Evolutionary conservation across 495 filamentous ascomycete genomes (phyloP), one percentile per base, ranked within the genome.

Genomic region (Penicillium herquei): DNA sequence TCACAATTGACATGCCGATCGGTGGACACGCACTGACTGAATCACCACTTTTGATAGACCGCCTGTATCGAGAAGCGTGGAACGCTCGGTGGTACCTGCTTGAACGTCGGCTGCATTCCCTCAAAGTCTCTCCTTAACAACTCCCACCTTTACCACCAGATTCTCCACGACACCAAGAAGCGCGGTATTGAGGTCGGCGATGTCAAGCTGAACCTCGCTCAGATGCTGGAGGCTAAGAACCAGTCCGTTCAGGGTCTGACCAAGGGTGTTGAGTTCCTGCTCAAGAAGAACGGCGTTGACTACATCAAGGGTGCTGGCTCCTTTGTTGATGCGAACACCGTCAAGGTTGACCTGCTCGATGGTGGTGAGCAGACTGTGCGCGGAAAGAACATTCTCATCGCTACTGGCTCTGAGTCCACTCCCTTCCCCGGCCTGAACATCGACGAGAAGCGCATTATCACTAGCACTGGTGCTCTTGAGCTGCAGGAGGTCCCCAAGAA

Each of bases 51-150:
- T 26, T 55, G 35, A 49, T 67, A 97, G 93, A 92, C 96, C 56
- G 86, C 89, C 45, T 98, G 94, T 78, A 94, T 98, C 80, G 94
- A 98, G 80, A 98, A 98, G 82, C 92, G 94, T 67, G 94, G 92
- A 61, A 82, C 84, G 54, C 87, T 98, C 64, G 94, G 94, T 62
- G 94, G 94, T 66, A 98, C 94, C 59, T 98, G 94, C 81, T 80
- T 98, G 64, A 98, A 98, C 78, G 94, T 98, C 70, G 94, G 94
- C 75, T 98, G 94, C 78, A 98, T 98, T 66, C 94, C 94, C 43
- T 98, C 94, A 54, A 98, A 98, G 77, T 97, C 94, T 45, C 90
- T 98, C 64, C 90, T 98, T 71, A 98, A 98, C 86, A 98, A 98
- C 82, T 96, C 95, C 61, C 90, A 96, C 73, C 85, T 98, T 50